Evolutionary conservation across 1,284 basidiomycete species (phyloP).

Genomic region (Schizopora paradoxa): DNA sequence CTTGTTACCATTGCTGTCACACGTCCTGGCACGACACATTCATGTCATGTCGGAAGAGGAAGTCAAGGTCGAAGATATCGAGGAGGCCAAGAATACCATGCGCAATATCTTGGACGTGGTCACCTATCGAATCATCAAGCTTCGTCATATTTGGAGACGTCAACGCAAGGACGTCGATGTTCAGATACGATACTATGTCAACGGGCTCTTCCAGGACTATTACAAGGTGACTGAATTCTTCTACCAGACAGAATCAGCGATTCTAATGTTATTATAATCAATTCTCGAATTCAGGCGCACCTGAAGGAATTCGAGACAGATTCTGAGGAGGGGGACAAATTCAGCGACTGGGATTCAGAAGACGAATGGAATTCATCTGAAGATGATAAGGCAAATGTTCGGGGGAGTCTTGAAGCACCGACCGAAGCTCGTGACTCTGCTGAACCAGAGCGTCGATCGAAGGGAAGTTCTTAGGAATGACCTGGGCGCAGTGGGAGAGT

Average conservation of each 20-base stretch:
- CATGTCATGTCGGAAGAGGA: slow-evolving; percentile 11
- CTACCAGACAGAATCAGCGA: not conserved
- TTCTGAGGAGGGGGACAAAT: slow-evolving; percentile 1
- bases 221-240: slow-evolving; percentile 15
- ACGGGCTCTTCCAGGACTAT: slow-evolving; percentile 18
- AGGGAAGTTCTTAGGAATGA: not conserved
- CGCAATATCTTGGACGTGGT: slow-evolving; percentile 9
- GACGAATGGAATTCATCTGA: slow-evolving; percentile 20
- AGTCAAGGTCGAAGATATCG: slow-evolving; percentile 9
- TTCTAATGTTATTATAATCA: not conserved
- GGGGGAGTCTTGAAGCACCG: not conserved
- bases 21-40: slow-evolving; percentile 15
- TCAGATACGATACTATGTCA: slow-evolving; percentile 19
- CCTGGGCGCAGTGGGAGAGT: not conserved
- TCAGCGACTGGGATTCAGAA: slow-evolving; percentile 17
- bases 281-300: slow-evolving; percentile 2
- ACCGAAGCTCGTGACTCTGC: not conserved
- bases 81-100: slow-evolving; percentile 10
- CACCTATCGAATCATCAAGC: slow-evolving; percentile 8
- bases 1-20: slow-evolving; percentile 10
- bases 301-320: slow-evolving; percentile 14
- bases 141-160: slow-evolving; percentile 19
- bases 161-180: slow-evolving; percentile 18
- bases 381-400: not conserved
- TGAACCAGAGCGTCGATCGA: not conserved